phyloP scores from a whole-genome alignment of 2,329 filamentous ascomycete species.

The Arachnomyces sp. region DNA sequence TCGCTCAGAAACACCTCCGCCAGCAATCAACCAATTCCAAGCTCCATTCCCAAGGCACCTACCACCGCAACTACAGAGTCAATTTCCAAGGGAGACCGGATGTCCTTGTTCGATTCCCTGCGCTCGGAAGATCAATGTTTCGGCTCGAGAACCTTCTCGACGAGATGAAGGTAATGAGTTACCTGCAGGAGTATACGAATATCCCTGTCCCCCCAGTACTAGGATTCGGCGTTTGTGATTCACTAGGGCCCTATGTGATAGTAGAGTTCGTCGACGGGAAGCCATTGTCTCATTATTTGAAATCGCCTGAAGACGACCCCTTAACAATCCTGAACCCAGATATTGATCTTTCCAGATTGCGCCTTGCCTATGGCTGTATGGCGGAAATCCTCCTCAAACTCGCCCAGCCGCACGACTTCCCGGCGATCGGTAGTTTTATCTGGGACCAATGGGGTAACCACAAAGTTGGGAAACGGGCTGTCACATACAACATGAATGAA shows the following conservation, averaged over 20 bases:
- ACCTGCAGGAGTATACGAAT: slow-evolving; percentile 17
- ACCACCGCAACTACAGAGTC: no score
- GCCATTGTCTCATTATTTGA: slow-evolving; percentile 17
- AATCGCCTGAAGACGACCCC: slow-evolving; percentile 9
- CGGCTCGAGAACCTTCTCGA: no score
- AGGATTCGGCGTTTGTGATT: slow-evolving; percentile 15
- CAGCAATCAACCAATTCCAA: no score
- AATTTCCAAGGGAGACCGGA: no score
- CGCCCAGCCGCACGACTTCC: slow-evolving; percentile 10
- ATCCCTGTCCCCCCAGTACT: slow-evolving; percentile 20
- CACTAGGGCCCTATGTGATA: slow-evolving; percentile 21
- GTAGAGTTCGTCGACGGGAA: slow-evolving; percentile 21
- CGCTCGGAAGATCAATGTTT: no score
- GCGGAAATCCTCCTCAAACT: slow-evolving; percentile 13
- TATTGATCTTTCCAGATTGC: slow-evolving; percentile 7
- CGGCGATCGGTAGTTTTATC: slow-evolving; percentile 11
- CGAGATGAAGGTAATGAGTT: slow-evolving; percentile 3
- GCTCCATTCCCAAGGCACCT: no score
- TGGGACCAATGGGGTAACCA: slow-evolving; percentile 3
- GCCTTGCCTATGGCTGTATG: slow-evolving; percentile 13
- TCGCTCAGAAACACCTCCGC: no score
- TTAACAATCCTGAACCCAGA: slow-evolving; percentile 9
- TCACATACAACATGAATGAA: slow-evolving; percentile 12
- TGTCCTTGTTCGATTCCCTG: no score
- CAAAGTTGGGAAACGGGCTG: slow-evolving; percentile 6